Evolutionary conservation across 352 stramenopile genomes (phyloP).

Genomic region (Peronospora farinosa): DNA sequence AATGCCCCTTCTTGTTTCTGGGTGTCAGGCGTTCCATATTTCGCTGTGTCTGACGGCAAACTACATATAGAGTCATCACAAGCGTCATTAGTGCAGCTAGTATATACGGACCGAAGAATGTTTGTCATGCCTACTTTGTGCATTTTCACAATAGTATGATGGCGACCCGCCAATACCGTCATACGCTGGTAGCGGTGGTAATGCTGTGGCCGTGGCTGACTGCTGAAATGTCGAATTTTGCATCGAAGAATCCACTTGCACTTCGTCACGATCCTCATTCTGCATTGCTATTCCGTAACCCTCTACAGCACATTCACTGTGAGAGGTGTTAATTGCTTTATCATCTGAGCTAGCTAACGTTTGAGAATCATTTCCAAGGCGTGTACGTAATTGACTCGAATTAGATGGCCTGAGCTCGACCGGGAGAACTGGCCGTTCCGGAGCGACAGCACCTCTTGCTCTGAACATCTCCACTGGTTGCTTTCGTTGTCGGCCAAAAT

Average conservation of each 20-base stretch:
- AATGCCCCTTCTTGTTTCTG: slow-evolving; percentile 5
- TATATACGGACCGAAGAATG: neutral
- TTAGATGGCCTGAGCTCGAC: slow-evolving; percentile 16
- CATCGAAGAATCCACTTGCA: neutral
- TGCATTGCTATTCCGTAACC: slow-evolving; percentile 1
- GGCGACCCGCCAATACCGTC: slow-evolving; percentile 73
- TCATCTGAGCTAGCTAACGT: slow-evolving; percentile 1
- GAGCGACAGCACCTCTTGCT: neutral
- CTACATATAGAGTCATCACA: slow-evolving; percentile 14
- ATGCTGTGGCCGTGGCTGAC: slow-evolving; percentile 12
- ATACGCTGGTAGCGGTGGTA: slow-evolving; percentile 74
- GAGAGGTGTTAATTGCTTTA: slow-evolving; percentile 1
- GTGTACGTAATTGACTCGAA: slow-evolving; percentile 1
- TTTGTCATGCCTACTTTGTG: slow-evolving; percentile 27
- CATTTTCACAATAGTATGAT: slow-evolving; percentile 66
- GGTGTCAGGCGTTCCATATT: neutral
- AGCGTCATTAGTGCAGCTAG: slow-evolving; percentile 7
- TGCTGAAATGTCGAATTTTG: slow-evolving; percentile 14
- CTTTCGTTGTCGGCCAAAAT: slow-evolving; percentile 1
- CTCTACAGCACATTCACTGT: slow-evolving; percentile 1
- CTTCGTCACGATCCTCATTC: slow-evolving; percentile 1
- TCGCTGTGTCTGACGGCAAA: slow-evolving; percentile 5
- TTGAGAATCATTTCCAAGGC: neutral
- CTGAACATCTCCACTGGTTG: slow-evolving; percentile 1
- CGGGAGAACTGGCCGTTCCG: slow-evolving; percentile 13